Evolutionary conservation across 2,329 filamentous ascomycete genomes (phyloP), one percentile per base, ranked within the genome.

Genomic region (Xylariaceae sp.): DNA sequence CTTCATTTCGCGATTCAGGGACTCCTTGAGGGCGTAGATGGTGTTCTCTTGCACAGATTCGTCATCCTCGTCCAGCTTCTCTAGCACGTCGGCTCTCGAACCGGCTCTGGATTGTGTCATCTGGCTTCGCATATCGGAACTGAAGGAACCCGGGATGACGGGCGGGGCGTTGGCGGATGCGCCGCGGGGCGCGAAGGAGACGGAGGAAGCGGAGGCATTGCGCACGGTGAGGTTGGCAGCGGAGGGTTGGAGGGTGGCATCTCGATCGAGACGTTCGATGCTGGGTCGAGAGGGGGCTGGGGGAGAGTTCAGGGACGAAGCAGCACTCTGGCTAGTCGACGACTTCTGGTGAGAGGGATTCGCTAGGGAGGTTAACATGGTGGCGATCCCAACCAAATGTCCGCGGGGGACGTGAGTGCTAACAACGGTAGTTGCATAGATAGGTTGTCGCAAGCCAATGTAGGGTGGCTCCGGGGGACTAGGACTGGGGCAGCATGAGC

Each of bases 1-100:
- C 80, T 97, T 97, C 77, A 92, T 87, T 77, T 99, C 95, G 70
- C 95, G 93, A 66, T 92, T 93, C 64, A 99, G 88, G 70, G 88
- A 85, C 68, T 97, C 92, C 69, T 88, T 87, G 63, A 97, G 82
- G 55, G 84, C 80, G 18, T 86, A 83, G 68, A 96, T 85, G 47
- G 86, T 83, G 74, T 91, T 86, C 72, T 96, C 91, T 11, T 86
- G 81, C 13, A 72, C 63, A 67, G 77, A 66, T 69, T 74, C 74
- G 60, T 85, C 83, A 56, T 86, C 84, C 65, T 90, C 87, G 57
- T 88, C 87, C 42, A 83, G 71, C 68, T 82, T 83, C 59, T 85
- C 83, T 67, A 82, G 78, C 39, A 75, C 72, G 52, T 81, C 82
- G 57, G 79, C 79, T 54, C 82, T 80, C 51, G 85, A 82, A 34